These are phyloP conservation scores for Plasmodium yoelii DNA, from an alignment of 169 alveolate species.

Conservation along the genomic window DNA sequence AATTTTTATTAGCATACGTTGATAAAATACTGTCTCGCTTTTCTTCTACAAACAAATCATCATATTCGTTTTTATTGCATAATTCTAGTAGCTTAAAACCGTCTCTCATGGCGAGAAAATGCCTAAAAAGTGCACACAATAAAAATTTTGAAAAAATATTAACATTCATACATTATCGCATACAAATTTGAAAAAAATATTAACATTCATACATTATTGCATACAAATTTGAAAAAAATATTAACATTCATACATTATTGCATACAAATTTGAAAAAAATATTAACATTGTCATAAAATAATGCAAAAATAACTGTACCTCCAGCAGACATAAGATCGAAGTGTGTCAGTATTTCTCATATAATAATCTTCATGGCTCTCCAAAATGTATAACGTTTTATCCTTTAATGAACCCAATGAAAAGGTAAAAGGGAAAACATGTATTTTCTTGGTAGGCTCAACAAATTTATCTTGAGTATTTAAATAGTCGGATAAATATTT, in stretches of 20 bases:
- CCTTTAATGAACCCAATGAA: constrained; percentile 29
- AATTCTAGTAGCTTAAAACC: constrained; percentile 12
- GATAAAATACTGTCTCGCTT: constrained; percentile 20
- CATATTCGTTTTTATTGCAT: constrained; percentile 22
- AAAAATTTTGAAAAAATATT: neutral
- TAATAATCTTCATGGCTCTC: constrained; percentile 19
- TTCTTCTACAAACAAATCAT: constrained; percentile 24
- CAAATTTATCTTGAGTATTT: constrained; percentile 18
- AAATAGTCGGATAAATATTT: constrained; percentile 21
- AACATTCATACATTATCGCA: neutral
- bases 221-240: neutral
- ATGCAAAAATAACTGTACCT: neutral
- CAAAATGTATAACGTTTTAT: constrained; percentile 21
- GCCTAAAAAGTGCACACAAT: neutral
- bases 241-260: neutral
- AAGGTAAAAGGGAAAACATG: constrained; percentile 10
- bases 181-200: neutral
- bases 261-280: neutral
- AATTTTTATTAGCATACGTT: constrained; percentile 19
- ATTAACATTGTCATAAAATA: too few species aligned
- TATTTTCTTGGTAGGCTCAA: constrained; percentile 16
- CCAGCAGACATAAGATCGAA: constrained; percentile 38
- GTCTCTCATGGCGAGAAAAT: constrained; percentile 23
- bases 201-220: neutral
- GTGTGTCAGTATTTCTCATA: constrained; percentile 6